Conservation (phyloP, 2,329 filamentous ascomycete species). For the Phyllosticta citribraziliensis region DNA sequence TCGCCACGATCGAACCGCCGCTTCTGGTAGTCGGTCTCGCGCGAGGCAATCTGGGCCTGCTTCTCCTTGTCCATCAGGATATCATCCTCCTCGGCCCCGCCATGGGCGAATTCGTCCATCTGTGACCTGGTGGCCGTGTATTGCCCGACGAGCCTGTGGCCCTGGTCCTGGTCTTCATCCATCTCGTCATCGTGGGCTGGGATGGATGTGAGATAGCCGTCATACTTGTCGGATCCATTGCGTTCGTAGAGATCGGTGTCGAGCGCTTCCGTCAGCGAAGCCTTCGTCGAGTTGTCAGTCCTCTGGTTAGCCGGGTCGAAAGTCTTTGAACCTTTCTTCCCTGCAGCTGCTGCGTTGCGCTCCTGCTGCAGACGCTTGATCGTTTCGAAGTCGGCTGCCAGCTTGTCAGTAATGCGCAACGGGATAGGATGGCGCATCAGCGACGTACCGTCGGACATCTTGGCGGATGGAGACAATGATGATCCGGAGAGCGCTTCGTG, state of each 20-base stretch:
- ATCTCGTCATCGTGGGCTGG: slow-evolving; percentile 70
- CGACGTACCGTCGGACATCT: slow-evolving; percentile 26
- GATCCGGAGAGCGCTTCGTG: slow-evolving; percentile 5
- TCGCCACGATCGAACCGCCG: slow-evolving; percentile 74
- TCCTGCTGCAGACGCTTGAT: slow-evolving; percentile 84
- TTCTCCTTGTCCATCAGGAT: slow-evolving; percentile 78
- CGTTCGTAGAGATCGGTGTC: slow-evolving; percentile 82
- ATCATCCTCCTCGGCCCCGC: slow-evolving; percentile 87
- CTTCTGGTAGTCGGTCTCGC: slow-evolving; percentile 97
- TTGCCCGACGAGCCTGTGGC: slow-evolving; percentile 77
- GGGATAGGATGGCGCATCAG: not conserved
- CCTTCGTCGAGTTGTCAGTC: slow-evolving; percentile 76
- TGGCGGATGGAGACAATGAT: slow-evolving; percentile 5
- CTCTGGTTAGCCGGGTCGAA: slow-evolving; percentile 73
- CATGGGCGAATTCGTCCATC: slow-evolving; percentile 87
- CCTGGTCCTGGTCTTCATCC: slow-evolving; percentile 61
- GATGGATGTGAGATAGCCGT: slow-evolving; percentile 85
- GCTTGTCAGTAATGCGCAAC: slow-evolving; percentile 8
- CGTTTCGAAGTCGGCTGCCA: slow-evolving; percentile 68
- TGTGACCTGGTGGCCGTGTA: slow-evolving; percentile 89
- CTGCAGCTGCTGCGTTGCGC: slow-evolving; percentile 71
- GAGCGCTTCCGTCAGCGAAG: slow-evolving; percentile 79
- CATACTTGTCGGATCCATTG: slow-evolving; percentile 68
- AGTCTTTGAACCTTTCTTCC: slow-evolving; percentile 71
- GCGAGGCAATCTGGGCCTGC: slow-evolving; percentile 79